phyloP scores from a whole-genome alignment of 148 eudicot genomes.

The Heliosperma pusillum region DNA sequence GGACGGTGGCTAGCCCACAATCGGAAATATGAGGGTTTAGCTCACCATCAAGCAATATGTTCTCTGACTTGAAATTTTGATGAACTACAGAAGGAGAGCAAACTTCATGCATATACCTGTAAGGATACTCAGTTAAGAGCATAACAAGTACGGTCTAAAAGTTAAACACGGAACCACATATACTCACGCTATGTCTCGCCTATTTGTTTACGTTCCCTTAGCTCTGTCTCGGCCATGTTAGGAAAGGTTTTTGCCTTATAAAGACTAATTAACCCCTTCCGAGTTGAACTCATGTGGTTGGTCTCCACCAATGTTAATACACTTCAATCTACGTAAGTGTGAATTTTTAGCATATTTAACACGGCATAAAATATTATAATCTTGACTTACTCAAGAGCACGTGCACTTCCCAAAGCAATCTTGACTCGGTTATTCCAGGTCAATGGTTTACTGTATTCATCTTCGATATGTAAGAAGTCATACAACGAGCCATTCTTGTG shows the following conservation, averaged over 20 bases:
- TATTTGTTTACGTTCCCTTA: no score
- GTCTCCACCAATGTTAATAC: no score
- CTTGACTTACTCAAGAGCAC: slow-evolving; percentile 91
- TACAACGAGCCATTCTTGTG: slow-evolving; percentile 74
- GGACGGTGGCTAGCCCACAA: slow-evolving; percentile 68
- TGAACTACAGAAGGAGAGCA: slow-evolving; percentile 92
- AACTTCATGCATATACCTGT: slow-evolving; percentile 95
- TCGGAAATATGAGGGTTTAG: slow-evolving; percentile 91
- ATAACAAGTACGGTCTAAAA: not conserved
- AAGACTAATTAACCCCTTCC: no score
- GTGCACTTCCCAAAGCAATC: slow-evolving; percentile 96
- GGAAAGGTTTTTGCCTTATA: no score
- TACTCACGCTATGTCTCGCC: no score
- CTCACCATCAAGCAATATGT: slow-evolving; percentile 84
- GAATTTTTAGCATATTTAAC: no score
- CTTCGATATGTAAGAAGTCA: slow-evolving; percentile 76
- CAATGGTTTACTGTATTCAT: slow-evolving; percentile 78
- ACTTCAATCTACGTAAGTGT: no score
- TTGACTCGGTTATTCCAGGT: slow-evolving; percentile 94
- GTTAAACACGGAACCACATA: no score
- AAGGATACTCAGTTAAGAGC: slow-evolving; percentile 7
- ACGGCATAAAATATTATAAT: not conserved
- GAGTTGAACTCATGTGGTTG: no score
- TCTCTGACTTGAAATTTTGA: slow-evolving; percentile 87
- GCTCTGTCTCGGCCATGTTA: no score